Conservation (phyloP, 2,329 filamentous ascomycete genomes). For the Xylariaceae sp. region DNA sequence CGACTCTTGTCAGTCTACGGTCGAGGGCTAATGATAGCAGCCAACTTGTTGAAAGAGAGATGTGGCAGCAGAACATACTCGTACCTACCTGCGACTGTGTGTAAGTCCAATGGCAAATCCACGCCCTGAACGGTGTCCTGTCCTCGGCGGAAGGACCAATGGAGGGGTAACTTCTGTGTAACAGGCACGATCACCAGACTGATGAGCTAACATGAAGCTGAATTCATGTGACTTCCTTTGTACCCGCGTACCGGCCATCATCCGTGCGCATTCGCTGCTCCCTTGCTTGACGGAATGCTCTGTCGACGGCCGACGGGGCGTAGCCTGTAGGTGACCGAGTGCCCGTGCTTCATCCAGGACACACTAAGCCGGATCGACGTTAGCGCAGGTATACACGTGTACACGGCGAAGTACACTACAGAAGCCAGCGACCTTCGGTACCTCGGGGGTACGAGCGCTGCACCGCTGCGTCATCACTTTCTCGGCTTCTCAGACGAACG, state of each 20-base stretch:
- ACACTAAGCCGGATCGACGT: background rate
- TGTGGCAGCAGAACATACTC: too few species aligned
- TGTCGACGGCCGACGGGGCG: too few species aligned
- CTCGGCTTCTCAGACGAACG: background rate
- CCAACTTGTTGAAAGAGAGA: too few species aligned
- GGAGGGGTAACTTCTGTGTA: conserved; percentile 2
- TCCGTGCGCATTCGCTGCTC: too few species aligned
- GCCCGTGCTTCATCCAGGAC: background rate
- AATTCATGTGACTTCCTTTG: conserved; percentile 13
- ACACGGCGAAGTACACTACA: background rate
- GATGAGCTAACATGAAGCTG: conserved; percentile 4
- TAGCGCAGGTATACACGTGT: background rate
- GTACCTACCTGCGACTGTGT: too few species aligned
- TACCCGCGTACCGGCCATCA: background rate
- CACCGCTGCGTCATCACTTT: background rate
- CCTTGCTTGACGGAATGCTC: too few species aligned
- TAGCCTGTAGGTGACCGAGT: too few species aligned
- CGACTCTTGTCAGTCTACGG: too few species aligned
- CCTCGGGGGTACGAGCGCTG: background rate
- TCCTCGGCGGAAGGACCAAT: conserved; percentile 4
- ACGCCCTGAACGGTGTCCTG: background rate
- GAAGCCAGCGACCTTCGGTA: background rate
- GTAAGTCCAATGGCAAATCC: too few species aligned
- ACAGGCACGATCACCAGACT: background rate
- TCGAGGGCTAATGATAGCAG: too few species aligned